phyloP scores from a whole-genome alignment of 768 basidiomycete species.

The Lentinula boryana region DNA sequence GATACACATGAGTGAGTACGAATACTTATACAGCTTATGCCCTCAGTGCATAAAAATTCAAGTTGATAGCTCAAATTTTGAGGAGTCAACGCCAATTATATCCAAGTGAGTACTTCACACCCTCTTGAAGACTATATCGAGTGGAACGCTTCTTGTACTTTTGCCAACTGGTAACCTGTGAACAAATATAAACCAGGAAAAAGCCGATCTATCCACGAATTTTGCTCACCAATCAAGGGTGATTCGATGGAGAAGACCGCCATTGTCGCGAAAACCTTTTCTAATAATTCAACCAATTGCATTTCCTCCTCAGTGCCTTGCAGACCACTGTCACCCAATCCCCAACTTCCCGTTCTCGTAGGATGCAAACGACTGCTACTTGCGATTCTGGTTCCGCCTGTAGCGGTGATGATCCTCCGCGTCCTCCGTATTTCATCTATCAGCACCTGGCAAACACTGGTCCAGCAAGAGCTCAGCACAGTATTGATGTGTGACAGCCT shows the following conservation, averaged over 20 bases:
- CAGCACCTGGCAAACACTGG: slow-evolving; percentile 5
- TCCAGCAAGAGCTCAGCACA: slow-evolving; percentile 5
- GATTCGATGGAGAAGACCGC: slow-evolving; percentile 39
- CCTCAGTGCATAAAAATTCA: too few species aligned
- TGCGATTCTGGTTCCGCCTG: not conserved
- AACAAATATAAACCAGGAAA: not conserved
- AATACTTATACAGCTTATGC: too few species aligned
- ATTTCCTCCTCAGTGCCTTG: slow-evolving; percentile 35
- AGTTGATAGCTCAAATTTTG: too few species aligned
- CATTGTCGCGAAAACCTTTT: slow-evolving; percentile 33
- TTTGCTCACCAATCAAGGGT: slow-evolving; percentile 37
- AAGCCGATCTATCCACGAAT: not conserved
- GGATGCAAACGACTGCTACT: not conserved
- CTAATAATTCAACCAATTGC: slow-evolving; percentile 28
- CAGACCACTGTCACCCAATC: not conserved
- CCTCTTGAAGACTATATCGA: not conserved
- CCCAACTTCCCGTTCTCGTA: not conserved
- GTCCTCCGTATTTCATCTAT: not conserved
- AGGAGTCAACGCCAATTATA: too few species aligned
- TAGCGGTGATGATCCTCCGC: not conserved
- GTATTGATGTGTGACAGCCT: slow-evolving; percentile 4
- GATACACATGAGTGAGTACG: too few species aligned
- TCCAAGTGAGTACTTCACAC: too few species aligned
- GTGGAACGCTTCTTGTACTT: slow-evolving; percentile 35
- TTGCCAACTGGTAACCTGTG: slow-evolving; percentile 38